phyloP scores from a whole-genome alignment of 176 grass and related monocot species.

The Oryza meyeriana region DNA sequence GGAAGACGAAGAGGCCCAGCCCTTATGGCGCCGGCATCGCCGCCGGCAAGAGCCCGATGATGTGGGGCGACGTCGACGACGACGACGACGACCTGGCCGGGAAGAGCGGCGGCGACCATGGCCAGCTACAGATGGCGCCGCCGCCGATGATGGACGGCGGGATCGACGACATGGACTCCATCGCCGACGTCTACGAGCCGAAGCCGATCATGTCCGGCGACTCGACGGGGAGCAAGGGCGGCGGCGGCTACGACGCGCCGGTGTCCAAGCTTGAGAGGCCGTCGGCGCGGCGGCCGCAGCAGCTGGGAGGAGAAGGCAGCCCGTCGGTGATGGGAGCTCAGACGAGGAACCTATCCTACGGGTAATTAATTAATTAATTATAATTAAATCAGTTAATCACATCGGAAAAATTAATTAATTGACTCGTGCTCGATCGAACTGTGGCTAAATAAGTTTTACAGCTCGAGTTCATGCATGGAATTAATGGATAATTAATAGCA shows the following conservation, averaged over 20 bases:
- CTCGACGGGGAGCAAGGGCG: conserved; percentile 55
- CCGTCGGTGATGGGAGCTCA: conserved; percentile 60
- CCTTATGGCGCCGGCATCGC: conserved; percentile 20
- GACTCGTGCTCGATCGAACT: conserved; percentile 30
- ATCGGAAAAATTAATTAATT: not conserved
- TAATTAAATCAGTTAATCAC: not conserved
- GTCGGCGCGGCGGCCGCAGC: conserved; percentile 65
- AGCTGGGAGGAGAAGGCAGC: conserved; percentile 35
- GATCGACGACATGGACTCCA: conserved; percentile 63
- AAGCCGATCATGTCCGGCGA: conserved; percentile 72
- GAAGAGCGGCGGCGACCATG: conserved; percentile 44
- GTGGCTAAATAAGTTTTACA: conserved; percentile 44
- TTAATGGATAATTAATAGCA: conserved; percentile 20
- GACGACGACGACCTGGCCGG: conserved; percentile 30
- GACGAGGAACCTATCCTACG: conserved; percentile 77
- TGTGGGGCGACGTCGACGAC: conserved; percentile 66
- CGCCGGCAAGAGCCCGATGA: conserved; percentile 67
- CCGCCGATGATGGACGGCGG: conserved; percentile 50
- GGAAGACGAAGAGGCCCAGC: conserved; percentile 68
- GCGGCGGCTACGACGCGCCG: conserved; percentile 33
- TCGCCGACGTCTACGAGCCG: conserved; percentile 58
- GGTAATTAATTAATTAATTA: conserved; percentile 33
- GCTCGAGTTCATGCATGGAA: conserved; percentile 27
- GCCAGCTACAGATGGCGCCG: conserved; percentile 54
- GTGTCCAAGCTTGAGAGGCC: conserved; percentile 60